Base-by-base conservation (phyloP, 2,329 filamentous ascomycete genomes). In the Aspergillus sp. region DNA sequence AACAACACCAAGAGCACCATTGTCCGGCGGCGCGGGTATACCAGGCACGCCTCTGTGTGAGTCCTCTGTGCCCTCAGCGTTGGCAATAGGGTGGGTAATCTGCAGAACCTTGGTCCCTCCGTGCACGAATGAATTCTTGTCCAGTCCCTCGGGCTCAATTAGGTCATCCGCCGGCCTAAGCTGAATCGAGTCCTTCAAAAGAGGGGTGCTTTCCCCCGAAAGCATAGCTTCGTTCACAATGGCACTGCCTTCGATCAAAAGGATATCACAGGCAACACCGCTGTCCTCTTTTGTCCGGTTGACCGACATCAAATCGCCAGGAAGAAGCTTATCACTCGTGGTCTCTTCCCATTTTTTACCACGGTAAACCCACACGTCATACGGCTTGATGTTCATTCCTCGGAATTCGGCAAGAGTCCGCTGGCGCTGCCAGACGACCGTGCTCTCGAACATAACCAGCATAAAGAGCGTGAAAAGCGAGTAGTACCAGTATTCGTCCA, bases 401-500 rank as follows among this genome's bases (percentile, higher is more conserved):
- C 93, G 88, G 74, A 98, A 98, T 70, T 98, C 93, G 63, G 80
- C 94, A 55, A 98, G 72, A 2, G 94, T 98, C 57, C 91, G 81
- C 78, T 98, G 93, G 51, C 93, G 83, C 73, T 98, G 93, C 94
- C 93, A 98, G 10, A 98, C 94, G 34, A 98, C 94, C 2, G 93
- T 98, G 67, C 90, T 96, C 74, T 98, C 93, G 59, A 98, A 98
- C 49, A 82, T 84, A 56, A 98, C 88, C 47, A 98, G 81, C 94
- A 98, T 98, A 73, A 97, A 90, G 26, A 98, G 82, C 0, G 94
- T 98, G 70, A 98, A 98, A 19, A 98, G 80, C 51, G 93, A 97
- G 73, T 98, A 98, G 75, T 98, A 98, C 93, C 94, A 98, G 73
- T 97, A 98, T 71, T 98, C 94, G 64, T 98, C 93, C 64, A 98